Base-by-base conservation (phyloP, 495 filamentous ascomycete species). In the Daldinia vernicosa region DNA sequence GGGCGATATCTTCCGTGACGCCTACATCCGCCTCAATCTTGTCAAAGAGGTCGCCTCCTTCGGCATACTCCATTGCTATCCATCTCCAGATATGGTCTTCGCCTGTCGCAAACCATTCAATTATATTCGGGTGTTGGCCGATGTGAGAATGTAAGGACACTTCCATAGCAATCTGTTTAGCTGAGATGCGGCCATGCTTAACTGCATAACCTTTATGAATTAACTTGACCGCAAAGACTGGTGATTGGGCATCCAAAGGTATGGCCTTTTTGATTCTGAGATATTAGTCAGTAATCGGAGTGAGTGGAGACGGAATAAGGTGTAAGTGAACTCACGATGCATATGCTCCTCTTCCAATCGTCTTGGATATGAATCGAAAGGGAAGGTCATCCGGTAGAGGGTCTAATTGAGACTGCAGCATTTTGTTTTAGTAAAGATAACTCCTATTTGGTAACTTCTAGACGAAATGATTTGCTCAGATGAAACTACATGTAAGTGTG, bases 21-120 rank as follows among this genome's bases (percentile, higher is more conserved):
- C 96, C 95, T 30, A 93, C 91, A 79, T 99, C 95, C 3, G 95
- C 93, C 79, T 99, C 95, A 75, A 99, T 98, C 83, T 99, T 99
- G 86, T 99, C 95, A 82, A 99, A 99, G 12, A 99, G 87, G 78
- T 99, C 95, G 14, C 95, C 95, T 45, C 95, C 95, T 68, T 95
- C 93, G 47, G 95, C 95, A 72, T 93, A 89, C 78, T 99, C 95
- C 94, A 99, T 98, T 14, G 93, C 94, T 74, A 99, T 97, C 95
- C 95, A 99, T 72, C 89, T 86, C 96, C 96, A 99, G n/a, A 89
- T 80, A 2, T 83, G 77, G 76, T 99, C 94, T 77, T 98, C 93
- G 57, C 93, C 95, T 3, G 88, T 90, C 33, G 89, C 88, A 71
- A 94, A 94, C 84, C 93, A 98, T 73, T 91, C 89, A 70, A 99